A percentile compares a stretch with the other conserved stretches of the same genome.
phyloP scores from a whole-genome alignment of 2,329 filamentous ascomycete genomes.

The Ceratocystis alfenasii region DNA sequence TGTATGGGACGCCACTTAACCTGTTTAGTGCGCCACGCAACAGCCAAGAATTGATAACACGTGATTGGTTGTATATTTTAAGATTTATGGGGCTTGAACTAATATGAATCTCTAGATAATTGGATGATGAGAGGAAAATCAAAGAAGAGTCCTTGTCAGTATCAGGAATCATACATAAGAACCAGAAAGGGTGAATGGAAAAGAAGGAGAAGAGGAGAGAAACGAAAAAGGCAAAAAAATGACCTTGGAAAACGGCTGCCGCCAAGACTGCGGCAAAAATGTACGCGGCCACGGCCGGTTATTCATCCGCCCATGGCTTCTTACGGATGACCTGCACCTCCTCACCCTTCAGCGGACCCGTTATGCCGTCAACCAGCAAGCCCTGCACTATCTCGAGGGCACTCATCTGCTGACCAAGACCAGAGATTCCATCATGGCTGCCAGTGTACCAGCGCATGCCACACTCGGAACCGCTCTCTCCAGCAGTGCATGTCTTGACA shows the following conservation, averaged over 20 bases:
- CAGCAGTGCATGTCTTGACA: conserved; percentile 45
- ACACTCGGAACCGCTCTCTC: conserved; percentile 40
- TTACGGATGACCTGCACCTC: conserved; percentile 37
- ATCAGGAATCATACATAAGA: background rate
- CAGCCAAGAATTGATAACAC: background rate
- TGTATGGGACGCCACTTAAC: too few relatives aligned
- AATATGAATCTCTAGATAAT: background rate
- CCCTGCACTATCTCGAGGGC: conserved; percentile 53
- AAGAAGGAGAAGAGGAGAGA: background rate
- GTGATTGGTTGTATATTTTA: conserved; percentile 1
- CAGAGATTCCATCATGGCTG: conserved; percentile 42
- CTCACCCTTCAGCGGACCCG: conserved; percentile 36
- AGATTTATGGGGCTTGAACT: background rate
- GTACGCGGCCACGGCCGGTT: background rate
- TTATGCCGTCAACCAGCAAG: conserved; percentile 36
- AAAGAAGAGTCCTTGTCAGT: background rate
- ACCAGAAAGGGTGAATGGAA: background rate
- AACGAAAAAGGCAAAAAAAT: background rate
- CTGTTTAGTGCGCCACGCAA: too few relatives aligned
- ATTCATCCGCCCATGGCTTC: conserved; percentile 4
- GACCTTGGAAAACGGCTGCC: background rate
- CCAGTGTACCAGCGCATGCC: conserved; percentile 52
- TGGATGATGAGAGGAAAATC: background rate
- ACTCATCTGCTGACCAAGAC: conserved; percentile 53
- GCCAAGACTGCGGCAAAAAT: background rate